Evolutionary conservation across 1,139 yeast species (phyloP).

Genomic region (Saccharomycopsis hybrid): DNA sequence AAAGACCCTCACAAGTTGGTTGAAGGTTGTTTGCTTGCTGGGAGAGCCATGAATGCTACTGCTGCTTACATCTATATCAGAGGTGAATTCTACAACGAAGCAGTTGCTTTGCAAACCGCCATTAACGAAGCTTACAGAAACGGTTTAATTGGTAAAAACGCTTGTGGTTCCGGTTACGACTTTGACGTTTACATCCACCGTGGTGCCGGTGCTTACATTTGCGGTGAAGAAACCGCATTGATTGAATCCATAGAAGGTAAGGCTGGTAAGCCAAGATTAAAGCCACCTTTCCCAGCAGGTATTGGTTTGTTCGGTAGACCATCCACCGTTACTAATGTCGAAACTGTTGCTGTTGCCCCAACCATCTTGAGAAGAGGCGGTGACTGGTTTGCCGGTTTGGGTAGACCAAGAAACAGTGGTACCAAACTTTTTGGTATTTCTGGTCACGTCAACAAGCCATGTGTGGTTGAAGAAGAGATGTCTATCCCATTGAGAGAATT

Average conservation of each 20-base stretch:
- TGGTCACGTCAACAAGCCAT: conserved; percentile 86
- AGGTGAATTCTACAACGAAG: conserved; percentile 83
- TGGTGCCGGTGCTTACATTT: conserved; percentile 88
- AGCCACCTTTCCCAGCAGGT: conserved; percentile 94
- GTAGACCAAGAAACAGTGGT: conserved; percentile 78
- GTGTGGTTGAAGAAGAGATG: conserved; percentile 92
- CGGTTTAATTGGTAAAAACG: conserved; percentile 74
- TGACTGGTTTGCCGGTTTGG: conserved; percentile 76
- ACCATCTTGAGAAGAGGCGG: conserved; percentile 86
- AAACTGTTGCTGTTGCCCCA: conserved; percentile 84
- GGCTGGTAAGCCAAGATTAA: conserved; percentile 87
- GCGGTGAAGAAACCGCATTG: conserved; percentile 88
- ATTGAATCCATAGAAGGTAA: conserved; percentile 86
- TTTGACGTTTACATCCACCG: conserved; percentile 79
- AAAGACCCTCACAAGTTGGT: conserved; percentile 87
- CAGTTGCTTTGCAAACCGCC: conserved; percentile 63
- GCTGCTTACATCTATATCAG: conserved; percentile 87
- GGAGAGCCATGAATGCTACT: conserved; percentile 88
- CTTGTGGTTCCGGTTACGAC: conserved; percentile 80
- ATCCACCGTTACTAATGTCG: conserved; percentile 82
- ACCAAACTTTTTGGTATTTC: conserved; percentile 80
- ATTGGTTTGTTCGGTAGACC: conserved; percentile 89
- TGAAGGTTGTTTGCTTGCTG: conserved; percentile 82
- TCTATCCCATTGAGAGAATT: conserved; percentile 77
- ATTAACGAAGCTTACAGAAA: conserved; percentile 80